Evolutionary conservation across 1,284 basidiomycete species (phyloP), one percentile per base, ranked within the genome.

Genomic region (Pseudozyma sp.): DNA sequence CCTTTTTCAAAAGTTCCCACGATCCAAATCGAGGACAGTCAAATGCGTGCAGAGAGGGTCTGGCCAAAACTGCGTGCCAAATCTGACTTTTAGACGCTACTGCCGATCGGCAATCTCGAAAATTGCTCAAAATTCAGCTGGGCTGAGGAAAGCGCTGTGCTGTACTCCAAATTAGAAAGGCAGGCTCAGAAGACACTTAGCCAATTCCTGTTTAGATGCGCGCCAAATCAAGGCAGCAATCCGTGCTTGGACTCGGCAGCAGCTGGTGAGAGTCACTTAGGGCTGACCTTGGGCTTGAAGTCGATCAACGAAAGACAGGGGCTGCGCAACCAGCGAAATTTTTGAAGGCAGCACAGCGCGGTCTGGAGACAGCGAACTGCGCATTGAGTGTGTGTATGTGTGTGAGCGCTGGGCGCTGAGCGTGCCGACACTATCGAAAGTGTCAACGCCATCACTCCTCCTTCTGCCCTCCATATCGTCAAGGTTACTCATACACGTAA

Each of bases 401-500:
- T 25, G 18, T 36, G 39, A n/a, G 19, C 10, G 40, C 12, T 43
- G 48, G 18, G 16, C 11, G 12, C 25, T 34, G n/a, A 44, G 48
- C 56, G 16, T 16, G 54, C 47, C 57, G 54, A 70, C 61, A 49
- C 68, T 57, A 60, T 70, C 58, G 40, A 64, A 64, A 53, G 49
- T 53, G 18, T 43, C 55, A 16, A 25, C 50, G 62, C 21, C 39
- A 53, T 35, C 54, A 54, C 54, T 61, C 62, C 61, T 70, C 59
- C 57, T 66, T 61, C 60, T 60, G 49, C 50, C 59, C 70, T 72
- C 70, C 70, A 72, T 72, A 72, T 72, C 70, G 70, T 68, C 70
- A 72, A 72, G 70, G 70, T 71, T 52, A 63, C 70, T 70, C 62
- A 65, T 54, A 61, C 58, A 70, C 62, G 68, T 70, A 70, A 70